Base-by-base conservation (phyloP, 306 rosid genomes). In the Acacia melanoxylon region DNA sequence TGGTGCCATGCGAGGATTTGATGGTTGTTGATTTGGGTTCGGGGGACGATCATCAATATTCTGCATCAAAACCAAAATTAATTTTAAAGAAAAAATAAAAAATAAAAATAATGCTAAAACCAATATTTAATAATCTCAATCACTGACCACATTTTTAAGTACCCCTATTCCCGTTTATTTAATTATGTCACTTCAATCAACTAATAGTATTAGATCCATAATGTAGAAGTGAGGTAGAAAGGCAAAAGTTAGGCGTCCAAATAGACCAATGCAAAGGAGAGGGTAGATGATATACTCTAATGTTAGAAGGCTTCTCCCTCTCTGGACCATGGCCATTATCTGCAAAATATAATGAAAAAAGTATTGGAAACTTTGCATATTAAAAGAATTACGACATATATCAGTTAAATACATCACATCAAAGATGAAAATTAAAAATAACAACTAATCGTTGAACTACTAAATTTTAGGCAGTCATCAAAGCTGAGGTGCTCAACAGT, bases 261-360 rank as follows among this genome's bases (percentile, higher is more conserved):
- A 54, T 41, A 61, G 58, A 80, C 8, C 63, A 41, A 59, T 71
- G 52, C 24, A 63, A 74, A 63, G 15, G 37, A 41, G 76, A 52
- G 59, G 56, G 78, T 48, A 62, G 52, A 54, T 40, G 68, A 35
- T 52, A 87, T 89, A 94, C 98, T 81, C 92, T 89, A 72, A 92
- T 87, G 85, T 94, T 94, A 48, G 94, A 69, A 81, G 95, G 97
- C 86, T 84, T 92, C 82, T 94, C 98, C 98, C 97, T 90, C 98
- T 89, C 82, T 92, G 98, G 78, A 94, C 82, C 95, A 91, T 92
- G 87, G 97, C 94, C 98, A 92, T 84, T 84, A 92, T 88, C 98
- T 94, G 93, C 85, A 83, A 27, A 59, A 54, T 51, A 67, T 40
- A 40, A 80, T 65, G 76, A 70, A 52, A 24, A 74, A 20, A 45